Percentiles rank a stretch among this genome's conserved stretches.
Evolutionary conservation across 2,329 filamentous ascomycete genomes (phyloP).

Genomic region (Aureobasidium mangrovei): DNA sequence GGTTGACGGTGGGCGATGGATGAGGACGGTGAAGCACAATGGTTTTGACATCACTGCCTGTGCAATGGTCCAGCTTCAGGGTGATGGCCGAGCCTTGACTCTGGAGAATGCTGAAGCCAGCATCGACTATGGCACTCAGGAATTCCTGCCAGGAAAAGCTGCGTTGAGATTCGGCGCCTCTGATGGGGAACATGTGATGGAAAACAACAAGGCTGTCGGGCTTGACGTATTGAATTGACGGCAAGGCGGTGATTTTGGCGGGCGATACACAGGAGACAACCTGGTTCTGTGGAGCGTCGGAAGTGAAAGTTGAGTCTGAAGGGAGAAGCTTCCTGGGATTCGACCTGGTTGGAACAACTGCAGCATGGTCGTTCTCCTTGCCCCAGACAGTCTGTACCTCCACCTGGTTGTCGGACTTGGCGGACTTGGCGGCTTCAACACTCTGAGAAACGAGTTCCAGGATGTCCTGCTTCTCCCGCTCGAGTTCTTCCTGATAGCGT

Average conservation of each 20-base stretch:
- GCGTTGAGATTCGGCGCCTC: not conserved
- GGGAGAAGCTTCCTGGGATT: not conserved
- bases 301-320: not conserved
- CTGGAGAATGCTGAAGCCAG: constrained; percentile 16
- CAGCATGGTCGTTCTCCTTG: not conserved
- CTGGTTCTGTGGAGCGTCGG: not conserved
- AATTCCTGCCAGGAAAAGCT: constrained; percentile 16
- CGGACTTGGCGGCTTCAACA: not conserved
- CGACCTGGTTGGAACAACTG: not conserved
- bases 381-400: constrained; percentile 1
- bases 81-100: constrained; percentile 17
- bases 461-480: not conserved
- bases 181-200: not conserved
- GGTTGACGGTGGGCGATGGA: constrained; percentile 22
- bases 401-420: not conserved
- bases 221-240: not conserved
- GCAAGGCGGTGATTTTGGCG: not conserved
- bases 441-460: not conserved
- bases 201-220: not conserved
- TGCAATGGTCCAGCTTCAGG: constrained; percentile 2
- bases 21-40: constrained; percentile 25
- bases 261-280: not conserved
- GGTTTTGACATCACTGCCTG: not conserved
- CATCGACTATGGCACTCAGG: constrained; percentile 16
- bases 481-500: not conserved